phyloP scores from a whole-genome alignment of 345 rosid species.

The Anacardium occidentale region DNA sequence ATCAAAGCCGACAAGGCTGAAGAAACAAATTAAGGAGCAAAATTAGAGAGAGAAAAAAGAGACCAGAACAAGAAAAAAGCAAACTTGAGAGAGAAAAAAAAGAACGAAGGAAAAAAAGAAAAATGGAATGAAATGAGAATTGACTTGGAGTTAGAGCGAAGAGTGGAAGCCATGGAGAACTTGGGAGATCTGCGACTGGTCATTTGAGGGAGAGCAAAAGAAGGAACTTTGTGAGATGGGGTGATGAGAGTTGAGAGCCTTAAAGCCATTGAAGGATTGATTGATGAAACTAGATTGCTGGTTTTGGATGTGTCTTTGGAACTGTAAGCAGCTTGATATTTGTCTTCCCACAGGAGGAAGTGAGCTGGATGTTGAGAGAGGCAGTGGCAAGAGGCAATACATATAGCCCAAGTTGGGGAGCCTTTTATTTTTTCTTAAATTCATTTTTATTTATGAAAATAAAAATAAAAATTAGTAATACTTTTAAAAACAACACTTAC shows the following conservation, averaged over 20 bases:
- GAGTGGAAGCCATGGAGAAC: slow-evolving; percentile 69
- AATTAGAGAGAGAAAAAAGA: slow-evolving; percentile 1
- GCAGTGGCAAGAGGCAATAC: too few relatives aligned
- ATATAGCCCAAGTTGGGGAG: too few relatives aligned
- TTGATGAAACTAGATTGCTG: too few relatives aligned
- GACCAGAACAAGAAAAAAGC: slow-evolving; percentile 20
- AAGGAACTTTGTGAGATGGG: slow-evolving; percentile 53
- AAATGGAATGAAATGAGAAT: background rate
- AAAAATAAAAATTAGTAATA: too few relatives aligned
- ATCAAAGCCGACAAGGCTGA: background rate
- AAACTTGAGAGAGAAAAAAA: background rate
- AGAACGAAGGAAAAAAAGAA: background rate
- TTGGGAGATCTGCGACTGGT: slow-evolving; percentile 75
- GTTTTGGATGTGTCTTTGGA: too few relatives aligned
- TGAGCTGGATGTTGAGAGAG: too few relatives aligned
- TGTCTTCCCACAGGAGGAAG: too few relatives aligned
- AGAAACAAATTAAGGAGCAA: background rate
- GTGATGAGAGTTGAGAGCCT: slow-evolving; percentile 55
- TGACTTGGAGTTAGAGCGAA: slow-evolving; percentile 56
- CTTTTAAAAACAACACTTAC: too few relatives aligned
- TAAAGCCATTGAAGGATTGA: slow-evolving; percentile 49
- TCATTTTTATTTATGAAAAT: too few relatives aligned
- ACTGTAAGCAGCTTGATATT: too few relatives aligned
- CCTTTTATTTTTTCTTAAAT: too few relatives aligned
- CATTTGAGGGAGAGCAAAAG: slow-evolving; percentile 61